A percentile compares a stretch with the other conserved stretches of the same genome.
These are phyloP conservation scores for Talaromyces sp. DNA, from an alignment of 2,329 filamentous ascomycete species.

Conservation along the genomic window DNA sequence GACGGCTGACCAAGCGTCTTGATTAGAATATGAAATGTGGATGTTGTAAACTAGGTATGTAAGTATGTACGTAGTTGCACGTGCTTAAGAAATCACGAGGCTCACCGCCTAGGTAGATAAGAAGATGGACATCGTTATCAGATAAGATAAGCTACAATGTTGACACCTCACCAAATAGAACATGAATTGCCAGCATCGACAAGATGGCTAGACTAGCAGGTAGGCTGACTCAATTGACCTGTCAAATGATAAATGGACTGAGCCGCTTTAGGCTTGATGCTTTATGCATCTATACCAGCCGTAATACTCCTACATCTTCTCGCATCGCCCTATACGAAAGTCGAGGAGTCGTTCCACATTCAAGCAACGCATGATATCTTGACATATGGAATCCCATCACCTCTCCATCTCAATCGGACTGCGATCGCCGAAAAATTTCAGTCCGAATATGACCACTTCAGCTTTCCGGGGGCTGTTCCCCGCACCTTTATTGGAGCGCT, in stretches of 20 bases:
- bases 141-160: no score
- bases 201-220: conserved; percentile 20
- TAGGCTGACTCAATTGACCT: not conserved
- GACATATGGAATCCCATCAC: conserved; percentile 68
- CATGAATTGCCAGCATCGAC: conserved; percentile 1
- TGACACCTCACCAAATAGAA: no score
- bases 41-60: no score
- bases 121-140: no score
- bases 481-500: conserved; percentile 84
- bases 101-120: no score
- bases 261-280: conserved; percentile 21
- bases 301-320: conserved; percentile 68
- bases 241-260: not conserved
- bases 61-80: no score
- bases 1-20: no score
- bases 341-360: conserved; percentile 97
- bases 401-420: conserved; percentile 5
- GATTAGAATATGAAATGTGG: no score
- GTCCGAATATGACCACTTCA: conserved; percentile 80
- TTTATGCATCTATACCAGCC: conserved; percentile 58
- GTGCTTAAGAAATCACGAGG: no score
- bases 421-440: conserved; percentile 32
- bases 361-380: conserved; percentile 91
- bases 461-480: conserved; percentile 87
- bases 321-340: conserved; percentile 86